Evolutionary conservation across 257 asterid genomes (phyloP).

Genomic region (Gentiana macrophylla): DNA sequence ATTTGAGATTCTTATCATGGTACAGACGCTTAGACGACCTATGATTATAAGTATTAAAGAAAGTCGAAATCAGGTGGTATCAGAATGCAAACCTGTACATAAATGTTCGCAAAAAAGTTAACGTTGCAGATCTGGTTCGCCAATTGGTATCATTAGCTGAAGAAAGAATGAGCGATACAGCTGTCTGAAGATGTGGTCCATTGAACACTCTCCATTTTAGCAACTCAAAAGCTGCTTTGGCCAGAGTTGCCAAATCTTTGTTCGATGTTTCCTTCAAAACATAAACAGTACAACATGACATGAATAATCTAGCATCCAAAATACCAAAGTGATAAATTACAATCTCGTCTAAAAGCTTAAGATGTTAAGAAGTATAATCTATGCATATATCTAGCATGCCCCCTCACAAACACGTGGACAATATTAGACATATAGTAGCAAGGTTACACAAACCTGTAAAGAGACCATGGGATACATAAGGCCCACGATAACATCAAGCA

Average conservation of each 20-base stretch:
- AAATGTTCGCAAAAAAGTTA: slow-evolving; percentile 85
- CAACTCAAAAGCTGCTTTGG: slow-evolving; percentile 86
- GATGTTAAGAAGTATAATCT: too few species aligned
- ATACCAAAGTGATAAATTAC: neutral
- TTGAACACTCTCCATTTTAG: slow-evolving; percentile 74
- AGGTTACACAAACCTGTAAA: slow-evolving; percentile 47
- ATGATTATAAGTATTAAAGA: too few species aligned
- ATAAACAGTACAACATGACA: slow-evolving; percentile 10
- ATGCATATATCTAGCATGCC: too few species aligned
- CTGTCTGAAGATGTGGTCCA: slow-evolving; percentile 59
- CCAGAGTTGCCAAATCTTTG: slow-evolving; percentile 83
- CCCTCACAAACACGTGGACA: too few species aligned
- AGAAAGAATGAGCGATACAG: slow-evolving; percentile 51
- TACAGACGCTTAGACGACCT: too few species aligned
- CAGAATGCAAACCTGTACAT: slow-evolving; percentile 66
- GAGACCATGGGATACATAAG: slow-evolving; percentile 86
- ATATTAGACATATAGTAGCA: too few species aligned
- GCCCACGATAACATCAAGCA: slow-evolving; percentile 87
- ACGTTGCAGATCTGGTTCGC: slow-evolving; percentile 91
- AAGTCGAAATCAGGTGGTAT: too few species aligned
- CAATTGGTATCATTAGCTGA: slow-evolving; percentile 77
- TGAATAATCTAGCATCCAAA: neutral
- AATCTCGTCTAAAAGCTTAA: too few species aligned
- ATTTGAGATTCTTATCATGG: too few species aligned
- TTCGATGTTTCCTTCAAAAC: slow-evolving; percentile 76